A percentile compares a stretch with the other conserved stretches of the same genome.
Evolutionary conservation across 2,329 filamentous ascomycete species (phyloP).

Genomic region (Penicillium occitanis): DNA sequence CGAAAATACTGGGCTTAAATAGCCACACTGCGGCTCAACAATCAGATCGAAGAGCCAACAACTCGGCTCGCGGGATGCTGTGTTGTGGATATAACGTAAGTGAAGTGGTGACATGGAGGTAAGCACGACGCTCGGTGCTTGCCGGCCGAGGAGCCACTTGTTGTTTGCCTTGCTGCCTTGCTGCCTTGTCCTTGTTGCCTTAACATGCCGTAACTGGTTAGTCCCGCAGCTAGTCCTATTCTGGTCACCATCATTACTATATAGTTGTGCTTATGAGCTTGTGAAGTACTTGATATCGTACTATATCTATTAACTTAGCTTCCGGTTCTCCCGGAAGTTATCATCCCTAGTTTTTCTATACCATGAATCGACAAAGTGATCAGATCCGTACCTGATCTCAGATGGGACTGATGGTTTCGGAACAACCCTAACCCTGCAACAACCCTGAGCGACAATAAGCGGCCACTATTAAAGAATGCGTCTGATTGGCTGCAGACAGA

Average conservation of each 20-base stretch:
- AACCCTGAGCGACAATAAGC: slow-evolving; percentile 18
- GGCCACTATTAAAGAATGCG: neutral
- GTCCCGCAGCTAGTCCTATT: neutral
- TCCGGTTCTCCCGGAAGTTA: no score
- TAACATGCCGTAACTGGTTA: neutral
- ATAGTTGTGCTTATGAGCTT: neutral
- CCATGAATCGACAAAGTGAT: neutral
- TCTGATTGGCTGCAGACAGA: neutral
- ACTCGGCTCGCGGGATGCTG: neutral
- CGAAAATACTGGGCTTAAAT: neutral
- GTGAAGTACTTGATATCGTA: neutral
- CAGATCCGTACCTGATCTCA: neutral
- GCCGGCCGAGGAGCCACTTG: neutral
- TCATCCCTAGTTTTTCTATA: neutral
- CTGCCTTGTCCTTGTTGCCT: neutral
- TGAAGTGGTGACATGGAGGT: neutral
- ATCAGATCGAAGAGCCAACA: neutral
- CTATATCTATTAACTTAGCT: neutral
- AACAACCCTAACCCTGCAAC: neutral
- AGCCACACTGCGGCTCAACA: neutral
- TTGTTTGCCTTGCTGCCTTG: neutral
- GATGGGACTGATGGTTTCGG: neutral
- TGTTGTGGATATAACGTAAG: neutral
- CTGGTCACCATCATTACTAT: no score
- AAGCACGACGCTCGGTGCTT: neutral